These are phyloP conservation scores for Fusarium camptoceras DNA, from an alignment of 2,329 filamentous ascomycete species.

Conservation along the genomic window DNA sequence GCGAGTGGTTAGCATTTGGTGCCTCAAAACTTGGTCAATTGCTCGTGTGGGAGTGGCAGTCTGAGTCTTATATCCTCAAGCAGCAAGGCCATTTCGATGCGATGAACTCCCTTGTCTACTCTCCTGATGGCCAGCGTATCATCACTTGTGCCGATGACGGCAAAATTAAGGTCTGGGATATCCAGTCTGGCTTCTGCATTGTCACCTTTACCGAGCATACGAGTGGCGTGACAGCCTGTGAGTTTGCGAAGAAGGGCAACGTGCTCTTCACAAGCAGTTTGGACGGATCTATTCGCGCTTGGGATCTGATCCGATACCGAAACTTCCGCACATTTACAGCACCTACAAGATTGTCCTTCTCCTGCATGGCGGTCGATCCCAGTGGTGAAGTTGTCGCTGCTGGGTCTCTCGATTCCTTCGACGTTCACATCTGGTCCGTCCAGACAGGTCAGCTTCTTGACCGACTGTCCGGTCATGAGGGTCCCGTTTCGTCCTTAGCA, in stretches of 20 bases:
- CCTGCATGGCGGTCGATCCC: slow-evolving; percentile 94
- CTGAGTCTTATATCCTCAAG: slow-evolving; percentile 97
- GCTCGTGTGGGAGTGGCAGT: slow-evolving; percentile 99
- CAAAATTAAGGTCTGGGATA: slow-evolving; percentile 99
- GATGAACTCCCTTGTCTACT: slow-evolving; percentile 93
- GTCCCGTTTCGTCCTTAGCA: slow-evolving; percentile 86
- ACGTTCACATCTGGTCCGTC: slow-evolving; percentile 98
- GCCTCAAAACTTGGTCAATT: slow-evolving; percentile 95
- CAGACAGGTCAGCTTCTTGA: slow-evolving; percentile 97
- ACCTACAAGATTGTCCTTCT: slow-evolving; percentile 90
- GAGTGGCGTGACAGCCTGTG: slow-evolving; percentile 91
- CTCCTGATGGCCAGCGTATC: slow-evolving; percentile 91
- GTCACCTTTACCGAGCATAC: slow-evolving; percentile 98
- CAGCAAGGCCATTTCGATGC: slow-evolving; percentile 98
- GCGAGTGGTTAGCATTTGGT: slow-evolving; percentile 97
- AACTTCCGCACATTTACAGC: slow-evolving; percentile 99
- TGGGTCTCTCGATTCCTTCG: slow-evolving; percentile 94
- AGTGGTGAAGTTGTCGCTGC: slow-evolving; percentile 97
- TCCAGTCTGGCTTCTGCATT: slow-evolving; percentile 95
- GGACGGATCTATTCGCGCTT: slow-evolving; percentile 93
- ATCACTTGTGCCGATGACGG: slow-evolving; percentile 96
- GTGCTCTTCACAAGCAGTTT: slow-evolving; percentile 95
- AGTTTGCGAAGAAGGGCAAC: slow-evolving; percentile 95
- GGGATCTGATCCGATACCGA: slow-evolving; percentile 94
- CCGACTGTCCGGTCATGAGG: slow-evolving; percentile 90